phyloP scores from a whole-genome alignment of 2,329 filamentous ascomycete genomes.

The Alternaria postmessia region DNA sequence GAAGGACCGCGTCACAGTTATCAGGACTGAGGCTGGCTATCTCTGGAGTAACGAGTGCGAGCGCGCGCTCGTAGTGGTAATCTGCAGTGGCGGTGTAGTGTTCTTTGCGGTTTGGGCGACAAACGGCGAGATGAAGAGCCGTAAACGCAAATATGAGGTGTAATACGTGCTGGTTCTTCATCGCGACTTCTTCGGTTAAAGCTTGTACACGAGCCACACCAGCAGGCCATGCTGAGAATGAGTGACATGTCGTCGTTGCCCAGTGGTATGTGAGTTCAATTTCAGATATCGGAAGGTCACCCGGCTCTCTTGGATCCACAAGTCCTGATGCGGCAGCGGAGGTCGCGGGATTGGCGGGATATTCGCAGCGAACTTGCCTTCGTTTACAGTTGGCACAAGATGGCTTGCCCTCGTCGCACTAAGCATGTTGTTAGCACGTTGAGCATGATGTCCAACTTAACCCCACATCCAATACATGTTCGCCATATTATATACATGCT shows the following conservation, averaged over 20 bases:
- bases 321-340: background rate
- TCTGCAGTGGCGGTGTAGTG: slow-evolving; percentile 30
- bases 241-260: slow-evolving; percentile 35
- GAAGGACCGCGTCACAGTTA: slow-evolving; percentile 37
- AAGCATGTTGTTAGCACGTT: background rate
- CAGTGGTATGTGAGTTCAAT: slow-evolving; percentile 41
- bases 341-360: slow-evolving; percentile 3
- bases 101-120: slow-evolving; percentile 26
- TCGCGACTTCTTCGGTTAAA: slow-evolving; percentile 29
- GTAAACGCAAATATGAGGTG: slow-evolving; percentile 38
- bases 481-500: background rate
- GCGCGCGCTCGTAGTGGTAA: slow-evolving; percentile 33
- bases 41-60: slow-evolving; percentile 30
- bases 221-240: slow-evolving; percentile 27
- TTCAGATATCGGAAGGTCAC: slow-evolving; percentile 24
- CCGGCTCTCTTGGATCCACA: background rate
- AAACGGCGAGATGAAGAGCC: slow-evolving; percentile 35
- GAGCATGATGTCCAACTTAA: background rate
- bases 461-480: background rate
- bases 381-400: slow-evolving; percentile 34
- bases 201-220: slow-evolving; percentile 24
- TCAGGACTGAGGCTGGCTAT: slow-evolving; percentile 25
- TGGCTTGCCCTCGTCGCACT: slow-evolving; percentile 44
- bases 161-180: slow-evolving; percentile 28
- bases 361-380: slow-evolving; percentile 35